Conservation (phyloP, 768 basidiomycete genomes). For the Tricholomella constricta region DNA sequence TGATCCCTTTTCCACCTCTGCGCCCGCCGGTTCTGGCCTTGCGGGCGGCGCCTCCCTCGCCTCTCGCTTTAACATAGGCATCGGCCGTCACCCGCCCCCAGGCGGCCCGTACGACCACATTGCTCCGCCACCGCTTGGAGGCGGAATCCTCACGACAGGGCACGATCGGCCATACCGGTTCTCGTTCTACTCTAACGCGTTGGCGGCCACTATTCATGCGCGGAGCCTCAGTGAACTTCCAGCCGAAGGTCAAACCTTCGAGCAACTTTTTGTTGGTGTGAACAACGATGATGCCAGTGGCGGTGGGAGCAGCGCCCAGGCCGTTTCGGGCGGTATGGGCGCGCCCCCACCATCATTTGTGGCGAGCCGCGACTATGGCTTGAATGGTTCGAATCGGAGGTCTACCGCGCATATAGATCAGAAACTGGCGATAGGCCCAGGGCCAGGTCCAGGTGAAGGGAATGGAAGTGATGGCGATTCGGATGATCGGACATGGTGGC, state of each 20-base stretch:
- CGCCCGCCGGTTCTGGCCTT: conserved; percentile 13
- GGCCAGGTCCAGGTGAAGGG: conserved; percentile 2
- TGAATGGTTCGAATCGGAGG: background rate
- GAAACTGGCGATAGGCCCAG: conserved; percentile 17
- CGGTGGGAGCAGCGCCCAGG: background rate
- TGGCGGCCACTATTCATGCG: conserved; percentile 93
- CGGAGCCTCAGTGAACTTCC: conserved; percentile 91
- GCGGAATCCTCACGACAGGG: conserved; percentile 47
- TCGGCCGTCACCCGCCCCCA: conserved; percentile 21
- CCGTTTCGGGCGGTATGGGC: background rate
- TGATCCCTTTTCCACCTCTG: conserved; percentile 40
- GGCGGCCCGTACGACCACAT: conserved; percentile 1
- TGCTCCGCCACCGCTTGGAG: conserved; percentile 12
- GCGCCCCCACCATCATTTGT: conserved; percentile 9
- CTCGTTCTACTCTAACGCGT: conserved; percentile 95
- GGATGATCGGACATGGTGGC: conserved; percentile 93
- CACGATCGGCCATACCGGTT: conserved; percentile 95
- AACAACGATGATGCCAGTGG: conserved; percentile 18
- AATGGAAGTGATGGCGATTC: conserved; percentile 35
- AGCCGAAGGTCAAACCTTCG: conserved; percentile 90
- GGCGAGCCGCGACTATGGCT: conserved; percentile 1
- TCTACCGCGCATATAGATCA: conserved; percentile 3
- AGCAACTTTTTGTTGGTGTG: conserved; percentile 78
- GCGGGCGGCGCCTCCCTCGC: conserved; percentile 1
- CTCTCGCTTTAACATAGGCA: conserved; percentile 22